Percentiles rank a stretch among this genome's conserved stretches.
These are phyloP conservation scores for Serendipita sp. DNA, from an alignment of 1,284 basidiomycete genomes.

Conservation along the genomic window DNA sequence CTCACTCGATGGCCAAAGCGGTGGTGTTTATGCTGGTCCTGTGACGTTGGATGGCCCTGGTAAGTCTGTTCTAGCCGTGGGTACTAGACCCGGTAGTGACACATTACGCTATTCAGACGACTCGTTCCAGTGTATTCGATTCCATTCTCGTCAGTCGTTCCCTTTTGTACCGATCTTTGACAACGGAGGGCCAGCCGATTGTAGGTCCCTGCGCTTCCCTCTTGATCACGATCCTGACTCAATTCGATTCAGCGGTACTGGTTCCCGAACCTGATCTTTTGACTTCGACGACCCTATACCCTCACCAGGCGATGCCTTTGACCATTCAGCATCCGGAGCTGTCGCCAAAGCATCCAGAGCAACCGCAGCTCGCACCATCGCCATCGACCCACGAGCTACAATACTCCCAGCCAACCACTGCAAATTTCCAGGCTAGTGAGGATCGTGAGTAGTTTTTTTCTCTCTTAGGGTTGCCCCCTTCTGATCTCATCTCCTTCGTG, in stretches of 20 bases:
- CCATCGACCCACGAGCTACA: too few species aligned
- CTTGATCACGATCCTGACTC: not conserved
- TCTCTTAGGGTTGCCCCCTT: not conserved
- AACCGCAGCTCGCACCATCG: not conserved
- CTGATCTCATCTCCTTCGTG: not conserved
- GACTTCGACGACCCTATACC: not conserved
- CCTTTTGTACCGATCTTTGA: not conserved
- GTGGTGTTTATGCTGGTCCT: too few species aligned
- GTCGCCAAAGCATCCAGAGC: not conserved
- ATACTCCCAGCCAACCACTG: not conserved
- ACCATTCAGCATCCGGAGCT: not conserved
- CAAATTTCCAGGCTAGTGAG: not conserved
- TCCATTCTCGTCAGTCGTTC: not conserved
- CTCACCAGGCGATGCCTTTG: not conserved
- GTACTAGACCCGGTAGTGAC: too few species aligned
- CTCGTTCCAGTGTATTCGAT: not conserved
- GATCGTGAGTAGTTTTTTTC: not conserved
- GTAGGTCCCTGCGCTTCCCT: not conserved
- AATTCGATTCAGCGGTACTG: not conserved
- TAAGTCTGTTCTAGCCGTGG: too few species aligned
- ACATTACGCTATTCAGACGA: not conserved
- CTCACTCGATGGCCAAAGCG: too few species aligned
- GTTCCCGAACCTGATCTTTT: not conserved
- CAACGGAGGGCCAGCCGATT: not conserved
- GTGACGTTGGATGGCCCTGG: too few species aligned